Evolutionary conservation across 495 filamentous ascomycete species (phyloP), one percentile per base, ranked within the genome.

Genomic region (Sordaria brevicollis): DNA sequence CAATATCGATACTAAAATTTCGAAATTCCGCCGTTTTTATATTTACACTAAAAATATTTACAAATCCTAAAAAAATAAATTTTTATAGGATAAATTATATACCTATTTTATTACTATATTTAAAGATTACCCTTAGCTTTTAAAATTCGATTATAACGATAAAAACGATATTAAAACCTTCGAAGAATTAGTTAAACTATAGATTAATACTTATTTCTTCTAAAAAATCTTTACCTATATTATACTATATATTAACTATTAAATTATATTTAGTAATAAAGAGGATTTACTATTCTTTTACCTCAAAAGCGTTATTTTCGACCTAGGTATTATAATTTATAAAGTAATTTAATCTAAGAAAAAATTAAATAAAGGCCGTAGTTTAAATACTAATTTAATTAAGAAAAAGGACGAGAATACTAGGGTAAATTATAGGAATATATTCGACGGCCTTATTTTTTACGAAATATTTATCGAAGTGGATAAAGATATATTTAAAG

Each of bases 161-260:
- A 0, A 5, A 0, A 1, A n/a, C 8, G 5, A 41, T 7, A 5
- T 0, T 1, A 0, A n/a, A 38, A 15, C 13, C 1, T 38, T 38
- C 13, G 13, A 38, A 38, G 37, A 38, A 38, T 38, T 38, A 38
- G 37, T 38, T 3, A 9, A 17, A 8, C 5, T 8, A 19, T 41
- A 41, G 38, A 41, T 41, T 17, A 38, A 38, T 17, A 5, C 0
- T 0, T 38, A 38, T 4, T 38, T 38, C 1, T 38, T 38, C 13
- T 38, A 38, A 17, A 15, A 17, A 38, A 15, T 38, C 3, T 38
- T 38, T 5, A 0, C 4, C 0, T 38, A 38, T 17, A 38, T 38
- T 17, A 4, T 3, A 0, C 37, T 1, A 0, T 38, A 17, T 38
- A 38, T 38, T 17, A 38, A 38, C 17, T 38, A 38, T 17, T 38